Base-by-base conservation (phyloP, 768 basidiomycete species). In the Suillus hirtellus region DNA sequence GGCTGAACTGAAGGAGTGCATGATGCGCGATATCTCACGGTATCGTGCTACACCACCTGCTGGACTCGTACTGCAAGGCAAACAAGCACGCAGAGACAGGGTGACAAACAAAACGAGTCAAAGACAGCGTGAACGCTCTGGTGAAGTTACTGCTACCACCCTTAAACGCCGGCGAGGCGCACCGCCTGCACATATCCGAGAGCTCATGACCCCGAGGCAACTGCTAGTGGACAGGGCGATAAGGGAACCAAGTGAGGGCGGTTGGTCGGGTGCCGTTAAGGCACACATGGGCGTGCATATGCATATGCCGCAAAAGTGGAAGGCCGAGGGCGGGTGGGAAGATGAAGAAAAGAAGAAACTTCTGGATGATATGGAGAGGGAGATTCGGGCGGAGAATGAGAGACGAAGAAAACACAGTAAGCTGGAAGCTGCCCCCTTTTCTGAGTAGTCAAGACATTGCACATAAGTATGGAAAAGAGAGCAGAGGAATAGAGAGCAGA, bases 231-330 rank as follows among this genome's bases (percentile, higher is more conserved):
- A 92, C 65, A 76, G 73, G 64, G 74, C 89, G 5, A 78, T 80
- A 59, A 71, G 79, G 40, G 74, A 85, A 43, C 78, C 84, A 2
- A 82, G 87, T 60, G 86, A 88, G 72, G 89, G 83, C 0, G 92
- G 92, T 15, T 93, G 91, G 72, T 82, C 86, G 2, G 91, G 84
- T n/a, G 68, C 74, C 69, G 78, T 88, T 58, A 94, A 93, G 77
- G 76, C 76, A 63, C 74, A 69, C 63, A 71, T 84, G 63, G 87
- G 89, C 3, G 81, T 79, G 60, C 85, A 79, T 71, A 65, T 89
- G 66, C 71, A 69, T 44, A 69, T 77, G 47, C 66, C 69, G 2
- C 70, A 76, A 19, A 63, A 65, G 46, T 79, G 77, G 78, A 74
- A 64, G 67, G 69, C 64, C 12, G 81, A 80, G 53, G 63, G 66